Evolutionary conservation across 345 rosid species (phyloP).

Genomic region (Alliaria petiolata): DNA sequence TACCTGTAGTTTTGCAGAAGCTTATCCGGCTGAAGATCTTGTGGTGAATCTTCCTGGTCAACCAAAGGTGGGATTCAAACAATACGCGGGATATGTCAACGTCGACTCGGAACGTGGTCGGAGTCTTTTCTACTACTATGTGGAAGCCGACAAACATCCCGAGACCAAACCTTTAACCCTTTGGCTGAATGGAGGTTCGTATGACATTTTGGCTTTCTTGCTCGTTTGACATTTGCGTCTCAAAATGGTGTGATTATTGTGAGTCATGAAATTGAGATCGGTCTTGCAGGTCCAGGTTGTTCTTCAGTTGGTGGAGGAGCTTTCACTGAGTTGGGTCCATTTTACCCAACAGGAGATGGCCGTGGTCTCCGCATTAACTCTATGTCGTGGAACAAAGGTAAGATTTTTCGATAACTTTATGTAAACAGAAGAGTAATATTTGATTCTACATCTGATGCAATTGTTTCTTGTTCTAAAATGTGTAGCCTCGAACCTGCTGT

Average conservation of each 20-base stretch:
- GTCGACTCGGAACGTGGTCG: slow-evolving; percentile 61
- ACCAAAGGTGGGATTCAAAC: slow-evolving; percentile 65
- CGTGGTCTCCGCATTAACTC: slow-evolving; percentile 66
- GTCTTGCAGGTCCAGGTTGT: slow-evolving; percentile 79
- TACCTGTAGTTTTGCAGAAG: background rate
- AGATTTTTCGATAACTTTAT: background rate
- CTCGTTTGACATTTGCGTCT: background rate
- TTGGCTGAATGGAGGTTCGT: slow-evolving; percentile 90
- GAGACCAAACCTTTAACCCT: slow-evolving; percentile 65
- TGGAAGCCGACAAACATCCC: slow-evolving; percentile 61
- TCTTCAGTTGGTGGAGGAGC: slow-evolving; percentile 94
- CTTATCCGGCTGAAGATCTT: slow-evolving; percentile 63
- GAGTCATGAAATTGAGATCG: background rate
- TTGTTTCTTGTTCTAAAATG: background rate
- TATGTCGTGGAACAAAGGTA: slow-evolving; percentile 90
- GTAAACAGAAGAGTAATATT: background rate
- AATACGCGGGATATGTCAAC: slow-evolving; percentile 71
- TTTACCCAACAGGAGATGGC: slow-evolving; percentile 79
- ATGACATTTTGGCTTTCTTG: background rate
- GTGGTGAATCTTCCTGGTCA: slow-evolving; percentile 74
- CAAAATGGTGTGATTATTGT: background rate
- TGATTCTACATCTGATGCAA: background rate
- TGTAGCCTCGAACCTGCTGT: slow-evolving; percentile 78
- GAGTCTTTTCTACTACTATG: slow-evolving; percentile 86
- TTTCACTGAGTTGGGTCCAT: slow-evolving; percentile 88